Evolutionary conservation across 192 early-diverging fungal species (phyloP), one percentile per base, ranked within the genome.

Genomic region (Coemansia sp.): DNA sequence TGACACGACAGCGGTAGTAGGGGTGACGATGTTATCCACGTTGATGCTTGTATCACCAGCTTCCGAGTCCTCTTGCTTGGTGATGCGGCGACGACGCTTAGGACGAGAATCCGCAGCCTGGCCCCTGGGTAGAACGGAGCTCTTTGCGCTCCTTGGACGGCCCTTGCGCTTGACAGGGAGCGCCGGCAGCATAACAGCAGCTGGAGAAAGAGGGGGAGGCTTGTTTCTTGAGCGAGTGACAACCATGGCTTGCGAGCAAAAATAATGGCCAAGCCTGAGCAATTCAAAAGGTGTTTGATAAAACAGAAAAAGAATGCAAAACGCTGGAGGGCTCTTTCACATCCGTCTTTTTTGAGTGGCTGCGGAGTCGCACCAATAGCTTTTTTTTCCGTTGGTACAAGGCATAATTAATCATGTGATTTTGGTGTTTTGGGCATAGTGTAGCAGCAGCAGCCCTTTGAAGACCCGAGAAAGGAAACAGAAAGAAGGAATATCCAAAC

Each of bases 151-250:
- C 33, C 16, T 57, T 35, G 55, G 33, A n/a, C 33, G 55, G 31
- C 55, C 55, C 13, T 28, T 31, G 26, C 55, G 26, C 55, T 57
- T 57, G 16, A 8, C 33, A 1, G 14, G 55, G 55, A 28, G 55
- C 9, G 55, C 31, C 35, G 31, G 55, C 5, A 31, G 26, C 3
- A 10, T 5, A 24, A 24, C 26, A 14, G 16, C 26, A 53, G 53
- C 26, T 35, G 31, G 53, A 14, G n/a, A 16, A 34, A 11, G 28
- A 3, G 26, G 20, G 4, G 50, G 8, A 35, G 61, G 14, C 20
- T 62, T 62, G 23, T 9, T 33, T 18, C 13, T 42, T 9, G 61
- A 62, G 31, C 61, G 61, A 56, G 63, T 65, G 35, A 38, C 26
- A 38, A 65, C 63, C 63, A 65, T 65, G 16, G 33, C 39, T 13